phyloP scores from a whole-genome alignment of 2,329 filamentous ascomycete genomes.

The Thielaviopsis ethacetica region DNA sequence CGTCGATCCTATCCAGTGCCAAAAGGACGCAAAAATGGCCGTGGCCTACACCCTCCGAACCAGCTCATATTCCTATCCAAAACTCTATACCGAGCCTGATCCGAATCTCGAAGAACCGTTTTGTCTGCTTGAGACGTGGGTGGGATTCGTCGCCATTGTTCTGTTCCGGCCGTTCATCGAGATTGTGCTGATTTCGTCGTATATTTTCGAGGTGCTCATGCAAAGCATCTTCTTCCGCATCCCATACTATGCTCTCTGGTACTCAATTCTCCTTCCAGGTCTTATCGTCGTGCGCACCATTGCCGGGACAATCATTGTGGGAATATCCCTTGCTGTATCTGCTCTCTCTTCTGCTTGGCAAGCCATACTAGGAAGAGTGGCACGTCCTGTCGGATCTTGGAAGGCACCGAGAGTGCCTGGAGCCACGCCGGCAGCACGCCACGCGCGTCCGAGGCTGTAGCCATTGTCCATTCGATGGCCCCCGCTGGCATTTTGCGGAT shows the following conservation, averaged over 20 bases:
- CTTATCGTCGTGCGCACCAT: conserved; percentile 1
- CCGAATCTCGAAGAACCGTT: neutral
- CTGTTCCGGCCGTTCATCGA: conserved; percentile 8
- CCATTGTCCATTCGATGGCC: conserved; percentile 60
- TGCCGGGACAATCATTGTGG: conserved; percentile 6
- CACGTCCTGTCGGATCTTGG: conserved; percentile 54
- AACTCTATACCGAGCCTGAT: neutral
- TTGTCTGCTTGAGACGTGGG: conserved; percentile 10
- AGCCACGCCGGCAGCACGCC: conserved; percentile 49
- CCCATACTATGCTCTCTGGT: neutral
- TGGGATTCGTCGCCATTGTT: conserved; percentile 1
- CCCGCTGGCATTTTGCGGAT: conserved; percentile 29
- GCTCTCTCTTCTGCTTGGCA: conserved; percentile 19
- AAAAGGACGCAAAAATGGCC: neutral
- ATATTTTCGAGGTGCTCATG: neutral
- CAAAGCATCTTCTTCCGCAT: conserved; percentile 1
- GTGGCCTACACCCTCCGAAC: conserved; percentile 1
- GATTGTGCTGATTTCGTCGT: conserved; percentile 4
- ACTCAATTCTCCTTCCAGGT: neutral
- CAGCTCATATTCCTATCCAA: neutral
- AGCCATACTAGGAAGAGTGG: conserved; percentile 51
- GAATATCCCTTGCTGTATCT: conserved; percentile 7
- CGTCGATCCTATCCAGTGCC: too few relatives aligned
- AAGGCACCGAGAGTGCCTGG: conserved; percentile 47
- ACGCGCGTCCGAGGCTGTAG: conserved; percentile 53